These are phyloP conservation scores for Basipetospora chlamydospora DNA, from an alignment of 2,329 filamentous ascomycete genomes.

Conservation along the genomic window DNA sequence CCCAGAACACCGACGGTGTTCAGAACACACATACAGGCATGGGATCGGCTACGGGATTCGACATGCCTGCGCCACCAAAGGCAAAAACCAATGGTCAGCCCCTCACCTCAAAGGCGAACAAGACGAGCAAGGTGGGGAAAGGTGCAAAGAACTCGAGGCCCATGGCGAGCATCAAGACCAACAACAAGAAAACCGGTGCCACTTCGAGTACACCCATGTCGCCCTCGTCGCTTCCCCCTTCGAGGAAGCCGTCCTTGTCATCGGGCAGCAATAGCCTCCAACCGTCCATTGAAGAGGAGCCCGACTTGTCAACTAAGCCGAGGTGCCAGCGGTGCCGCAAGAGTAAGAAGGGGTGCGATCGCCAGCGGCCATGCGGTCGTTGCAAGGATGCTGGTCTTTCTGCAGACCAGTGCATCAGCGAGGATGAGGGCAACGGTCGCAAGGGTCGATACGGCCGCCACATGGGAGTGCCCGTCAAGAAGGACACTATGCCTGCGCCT, in stretches of 20 bases:
- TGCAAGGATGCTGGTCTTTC: slow-evolving; percentile 94
- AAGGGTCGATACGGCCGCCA: slow-evolving; percentile 78
- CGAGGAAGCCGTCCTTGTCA: slow-evolving; percentile 61
- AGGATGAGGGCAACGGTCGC: slow-evolving; percentile 93
- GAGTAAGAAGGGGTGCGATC: slow-evolving; percentile 98
- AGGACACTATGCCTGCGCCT: slow-evolving; percentile 32
- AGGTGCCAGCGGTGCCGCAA: slow-evolving; percentile 97
- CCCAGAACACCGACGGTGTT: slow-evolving; percentile 25
- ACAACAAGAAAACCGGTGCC: slow-evolving; percentile 37
- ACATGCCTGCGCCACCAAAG: slow-evolving; percentile 20
- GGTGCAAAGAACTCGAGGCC: slow-evolving; percentile 21
- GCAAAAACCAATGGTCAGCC: slow-evolving; percentile 17
- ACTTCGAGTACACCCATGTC: slow-evolving; percentile 37
- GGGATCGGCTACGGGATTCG: slow-evolving; percentile 19
- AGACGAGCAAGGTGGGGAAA: slow-evolving; percentile 23
- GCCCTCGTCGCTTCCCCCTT: slow-evolving; percentile 52
- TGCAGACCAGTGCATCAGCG: slow-evolving; percentile 86
- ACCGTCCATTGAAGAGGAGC: slow-evolving; percentile 56
- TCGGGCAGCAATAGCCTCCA: slow-evolving; percentile 32
- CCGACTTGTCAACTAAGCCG: slow-evolving; percentile 86
- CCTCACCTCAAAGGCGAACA: slow-evolving; percentile 28
- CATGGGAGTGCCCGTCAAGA: slow-evolving; percentile 52
- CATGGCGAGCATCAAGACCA: slow-evolving; percentile 23
- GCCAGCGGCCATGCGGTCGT: slow-evolving; percentile 84
- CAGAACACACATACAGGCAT: slow-evolving; percentile 26